Conservation (phyloP, 2,329 filamentous ascomycete species). For the Macrophomina tecta region DNA sequence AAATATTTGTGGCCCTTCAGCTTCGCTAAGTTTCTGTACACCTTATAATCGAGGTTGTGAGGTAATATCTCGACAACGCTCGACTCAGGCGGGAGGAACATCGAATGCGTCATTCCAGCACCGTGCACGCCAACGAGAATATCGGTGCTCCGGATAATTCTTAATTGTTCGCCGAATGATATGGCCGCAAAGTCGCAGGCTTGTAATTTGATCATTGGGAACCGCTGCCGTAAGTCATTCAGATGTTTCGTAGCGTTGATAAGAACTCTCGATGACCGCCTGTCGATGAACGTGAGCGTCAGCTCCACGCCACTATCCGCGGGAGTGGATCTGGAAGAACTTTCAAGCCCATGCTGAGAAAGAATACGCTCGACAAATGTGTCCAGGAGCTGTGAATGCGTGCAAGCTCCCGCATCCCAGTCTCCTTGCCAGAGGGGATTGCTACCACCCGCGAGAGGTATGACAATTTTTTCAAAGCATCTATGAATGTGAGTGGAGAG, state of each 20-base stretch:
- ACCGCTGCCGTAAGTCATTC: slow-evolving; percentile 33
- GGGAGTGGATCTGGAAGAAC: slow-evolving; percentile 37
- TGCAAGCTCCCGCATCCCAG: no score
- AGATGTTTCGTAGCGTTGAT: slow-evolving; percentile 31
- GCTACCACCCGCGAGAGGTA: no score
- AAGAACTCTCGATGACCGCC: background rate
- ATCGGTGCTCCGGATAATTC: slow-evolving; percentile 46
- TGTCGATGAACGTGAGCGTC: slow-evolving; percentile 3
- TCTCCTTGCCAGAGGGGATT: no score
- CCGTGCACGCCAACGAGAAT: slow-evolving; percentile 54
- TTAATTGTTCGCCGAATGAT: slow-evolving; percentile 47
- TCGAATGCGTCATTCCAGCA: slow-evolving; percentile 50
- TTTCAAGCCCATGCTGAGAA: slow-evolving; percentile 40
- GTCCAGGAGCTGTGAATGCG: no score
- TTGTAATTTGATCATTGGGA: slow-evolving; percentile 39
- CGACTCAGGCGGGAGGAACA: slow-evolving; percentile 47
- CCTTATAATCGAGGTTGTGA: slow-evolving; percentile 41
- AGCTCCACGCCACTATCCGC: background rate
- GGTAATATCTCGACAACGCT: slow-evolving; percentile 54
- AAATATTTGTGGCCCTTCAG: slow-evolving; percentile 49
- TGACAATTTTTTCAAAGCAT: no score
- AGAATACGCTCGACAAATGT: no score
- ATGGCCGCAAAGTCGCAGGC: slow-evolving; percentile 49
- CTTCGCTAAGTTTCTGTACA: slow-evolving; percentile 52
- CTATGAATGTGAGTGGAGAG: no score